Base-by-base conservation (phyloP, 2,329 filamentous ascomycete species). In the Hypoxylon sp. region DNA sequence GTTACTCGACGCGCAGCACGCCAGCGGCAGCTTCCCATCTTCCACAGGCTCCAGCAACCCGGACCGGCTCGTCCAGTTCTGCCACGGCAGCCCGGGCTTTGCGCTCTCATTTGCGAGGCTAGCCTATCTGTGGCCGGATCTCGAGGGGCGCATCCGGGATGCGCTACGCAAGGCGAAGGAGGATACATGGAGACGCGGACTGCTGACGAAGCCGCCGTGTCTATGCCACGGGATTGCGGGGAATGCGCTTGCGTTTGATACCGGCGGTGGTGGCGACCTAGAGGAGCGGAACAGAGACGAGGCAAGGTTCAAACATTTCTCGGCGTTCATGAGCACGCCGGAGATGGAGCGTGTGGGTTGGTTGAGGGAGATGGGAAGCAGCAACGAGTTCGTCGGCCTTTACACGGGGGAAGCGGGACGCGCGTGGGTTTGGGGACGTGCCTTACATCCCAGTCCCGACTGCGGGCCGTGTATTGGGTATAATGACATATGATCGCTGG, bases 151-250 rank as follows among this genome's bases (percentile, higher is more conserved):
- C 47, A 87, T 90, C 58, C 82, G 86, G 20, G 74, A 70, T 22
- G 83, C 84, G 1, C 32, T 55, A 8, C 4, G 2, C 11, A 17
- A 1, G 0, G 56, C 53, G 1, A 44, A 84, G 56, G 80, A 80
- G 15, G 82, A 85, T 56, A 80, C 85, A 22, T 85, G 84, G 81
- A 80, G 84, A 64, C 80, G 84, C 46, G 88, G 87, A 0, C 71
- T 89, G 10, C 76, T 91, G 64, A 87, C 80, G 10, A 90, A 90
- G 67, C 85, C 88, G 69, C 87, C 88, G 1, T 89, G 85, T 70
- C 73, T 91, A 34, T 91, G 88, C 70, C 88, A 91, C 70, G 86
- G 88, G 0, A 86, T 89, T 26, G 81, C 86, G 13, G 87, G 88
- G 6, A 91, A 91, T 71, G 86, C 87, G 15, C 76, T 91, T 15